Evolutionary conservation across 2,329 filamentous ascomycete genomes (phyloP).

Genomic region (Xylariaceae sp.): DNA sequence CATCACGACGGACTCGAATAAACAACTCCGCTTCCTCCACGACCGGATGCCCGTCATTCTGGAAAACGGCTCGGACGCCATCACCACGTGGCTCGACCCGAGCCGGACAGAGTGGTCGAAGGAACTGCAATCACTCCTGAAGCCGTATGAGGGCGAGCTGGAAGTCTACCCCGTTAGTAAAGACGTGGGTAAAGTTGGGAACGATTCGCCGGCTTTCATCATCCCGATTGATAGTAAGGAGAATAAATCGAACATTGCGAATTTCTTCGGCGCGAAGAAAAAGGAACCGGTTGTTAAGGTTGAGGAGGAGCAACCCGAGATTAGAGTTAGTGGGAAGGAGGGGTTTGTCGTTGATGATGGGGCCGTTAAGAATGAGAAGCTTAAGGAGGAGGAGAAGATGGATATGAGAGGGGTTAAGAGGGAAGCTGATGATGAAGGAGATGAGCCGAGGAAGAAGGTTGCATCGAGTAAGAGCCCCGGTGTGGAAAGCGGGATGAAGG

Average conservation of each 20-base stretch:
- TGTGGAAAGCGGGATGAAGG: not conserved
- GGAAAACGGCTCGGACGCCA: constrained; percentile 64
- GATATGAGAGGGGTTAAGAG: constrained; percentile 25
- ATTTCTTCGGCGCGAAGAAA: constrained; percentile 68
- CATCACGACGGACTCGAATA: constrained; percentile 84
- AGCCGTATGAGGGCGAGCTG: constrained; percentile 71
- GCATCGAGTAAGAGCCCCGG: not conserved
- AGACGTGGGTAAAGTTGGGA: constrained; percentile 91
- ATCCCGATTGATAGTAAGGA: constrained; percentile 77
- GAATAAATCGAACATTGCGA: constrained; percentile 90
- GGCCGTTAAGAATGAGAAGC: constrained; percentile 9
- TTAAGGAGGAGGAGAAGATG: not conserved
- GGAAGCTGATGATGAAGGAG: constrained; percentile 21
- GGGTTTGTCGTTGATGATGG: constrained; percentile 21
- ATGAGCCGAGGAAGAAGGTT: constrained; percentile 28
- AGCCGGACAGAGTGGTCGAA: constrained; percentile 64
- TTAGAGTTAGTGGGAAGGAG: constrained; percentile 23
- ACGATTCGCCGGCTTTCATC: constrained; percentile 78
- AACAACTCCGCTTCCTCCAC: constrained; percentile 79
- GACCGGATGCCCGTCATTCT: constrained; percentile 94
- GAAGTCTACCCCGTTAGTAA: constrained; percentile 82
- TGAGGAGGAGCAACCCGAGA: constrained; percentile 22
- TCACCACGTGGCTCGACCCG: constrained; percentile 77
- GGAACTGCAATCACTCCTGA: constrained; percentile 73
- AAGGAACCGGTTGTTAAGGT: not conserved